These are phyloP conservation scores for Tylopilus felleus DNA, from an alignment of 768 basidiomycete genomes.

Conservation along the genomic window DNA sequence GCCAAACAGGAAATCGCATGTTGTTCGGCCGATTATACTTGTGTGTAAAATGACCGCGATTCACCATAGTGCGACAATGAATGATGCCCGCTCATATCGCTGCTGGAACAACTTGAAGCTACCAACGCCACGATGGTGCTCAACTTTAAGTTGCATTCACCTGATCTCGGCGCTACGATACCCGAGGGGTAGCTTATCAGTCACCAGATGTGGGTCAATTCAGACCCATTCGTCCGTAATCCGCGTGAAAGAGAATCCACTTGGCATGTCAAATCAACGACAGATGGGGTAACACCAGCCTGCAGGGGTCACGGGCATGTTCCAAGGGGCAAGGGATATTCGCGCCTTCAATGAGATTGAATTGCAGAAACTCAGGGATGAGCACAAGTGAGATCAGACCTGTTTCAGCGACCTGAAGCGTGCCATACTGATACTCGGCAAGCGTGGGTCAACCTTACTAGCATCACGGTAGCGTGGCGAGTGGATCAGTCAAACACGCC, in stretches of 20 bases:
- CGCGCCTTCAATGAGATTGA: slow-evolving; percentile 24
- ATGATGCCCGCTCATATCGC: neutral
- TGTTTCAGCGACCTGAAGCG: slow-evolving; percentile 19
- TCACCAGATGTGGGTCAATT: neutral
- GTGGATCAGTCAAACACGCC: slow-evolving; percentile 8
- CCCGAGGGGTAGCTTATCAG: slow-evolving; percentile 8
- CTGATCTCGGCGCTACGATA: slow-evolving; percentile 1
- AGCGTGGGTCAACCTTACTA: slow-evolving; percentile 12
- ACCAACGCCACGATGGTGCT: neutral
- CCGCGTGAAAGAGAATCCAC: slow-evolving; percentile 4
- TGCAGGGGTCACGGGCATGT: slow-evolving; percentile 14
- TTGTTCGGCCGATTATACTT: neutral
- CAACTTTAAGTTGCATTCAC: neutral
- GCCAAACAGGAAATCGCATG: neutral
- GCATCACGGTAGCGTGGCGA: neutral
- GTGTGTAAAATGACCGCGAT: neutral
- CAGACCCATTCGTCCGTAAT: neutral
- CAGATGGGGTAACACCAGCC: slow-evolving; percentile 2
- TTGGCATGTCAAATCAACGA: slow-evolving; percentile 2
- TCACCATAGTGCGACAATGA: neutral
- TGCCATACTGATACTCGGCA: slow-evolving; percentile 4
- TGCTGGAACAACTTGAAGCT: neutral
- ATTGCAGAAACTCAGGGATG: slow-evolving; percentile 24
- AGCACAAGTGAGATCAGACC: slow-evolving; percentile 25
- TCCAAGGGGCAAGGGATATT: slow-evolving; percentile 16